Evolutionary conservation across 2,329 filamentous ascomycete species (phyloP), one percentile per base, ranked within the genome.

Genomic region (Rhynchosporium graminicola): DNA sequence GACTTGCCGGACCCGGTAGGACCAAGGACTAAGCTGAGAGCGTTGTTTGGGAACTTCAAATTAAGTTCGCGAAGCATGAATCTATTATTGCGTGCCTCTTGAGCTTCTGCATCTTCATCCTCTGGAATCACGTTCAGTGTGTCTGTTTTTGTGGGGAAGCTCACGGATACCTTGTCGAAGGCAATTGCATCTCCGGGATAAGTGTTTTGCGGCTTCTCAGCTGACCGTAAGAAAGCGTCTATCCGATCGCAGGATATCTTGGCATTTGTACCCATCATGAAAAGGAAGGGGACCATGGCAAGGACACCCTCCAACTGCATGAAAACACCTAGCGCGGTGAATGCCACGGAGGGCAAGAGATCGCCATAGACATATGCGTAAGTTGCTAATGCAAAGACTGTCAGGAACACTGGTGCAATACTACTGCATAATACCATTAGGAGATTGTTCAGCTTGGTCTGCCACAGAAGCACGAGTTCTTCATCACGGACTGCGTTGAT

Each of bases 1-100:
- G 87, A 91, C 77, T 94, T 94, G 20, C 90, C 90, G 5, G 86
- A 85, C 0, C 90, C 90, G 0, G 90, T 94, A 70, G 87, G 87
- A 0, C 90, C 90, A 1, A 87, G 89, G 51, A 94, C 86, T 13
- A 93, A 82, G 7, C 85, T 91, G 7, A 94, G 77, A 67, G 89
- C 84, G 38, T 85, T 83, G 12, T 78, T 74, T 0, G 89, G 89
- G 68, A 94, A 91, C 0, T 80, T 80, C 9, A 91, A 72, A 65
- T 82, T 85, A 57, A 92, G 69, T 67, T 88, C 80, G 77, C 82
- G 82, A 31, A 93, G 78, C 10, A 86, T 78, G 67, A 91, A 92
- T 38, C 83, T 78, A 60, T 85, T 82, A 40, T 81, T 79, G 13
- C 56, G 51, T 36, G 63, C 42, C 45, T 60, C 47, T 26, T 61